phyloP scores from a whole-genome alignment of 352 stramenopile genomes.

The Pythium volutum region DNA sequence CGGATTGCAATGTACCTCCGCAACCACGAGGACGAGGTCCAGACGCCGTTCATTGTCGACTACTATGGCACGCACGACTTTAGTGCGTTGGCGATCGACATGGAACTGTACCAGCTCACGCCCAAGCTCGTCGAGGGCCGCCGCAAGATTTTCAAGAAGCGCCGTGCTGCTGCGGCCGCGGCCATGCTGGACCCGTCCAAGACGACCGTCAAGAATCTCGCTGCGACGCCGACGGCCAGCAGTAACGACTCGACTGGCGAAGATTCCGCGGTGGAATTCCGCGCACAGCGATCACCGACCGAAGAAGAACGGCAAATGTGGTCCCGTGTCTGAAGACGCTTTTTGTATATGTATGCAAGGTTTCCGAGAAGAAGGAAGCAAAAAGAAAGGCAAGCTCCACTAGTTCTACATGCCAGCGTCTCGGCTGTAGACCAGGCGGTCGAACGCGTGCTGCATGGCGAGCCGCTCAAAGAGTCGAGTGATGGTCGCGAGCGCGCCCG shows the following conservation, averaged over 20 bases:
- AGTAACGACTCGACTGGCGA: constrained; percentile 37
- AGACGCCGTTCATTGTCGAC: constrained; percentile 44
- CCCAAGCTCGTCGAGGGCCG: constrained; percentile 50
- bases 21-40: constrained; percentile 35
- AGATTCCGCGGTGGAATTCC: constrained; percentile 41
- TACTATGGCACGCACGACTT: constrained; percentile 51
- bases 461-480: constrained; percentile 15
- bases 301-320: constrained; percentile 30
- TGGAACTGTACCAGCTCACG: constrained; percentile 62
- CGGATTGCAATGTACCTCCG: constrained; percentile 51
- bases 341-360: constrained; percentile 9
- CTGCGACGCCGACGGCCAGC: constrained; percentile 16
- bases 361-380: no score
- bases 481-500: constrained; percentile 33
- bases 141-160: constrained; percentile 53
- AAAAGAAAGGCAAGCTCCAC: no score
- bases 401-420: no score
- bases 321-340: background rate
- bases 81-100: constrained; percentile 44
- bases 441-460: constrained; percentile 21
- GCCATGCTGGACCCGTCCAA: no score
- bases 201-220: constrained; percentile 14
- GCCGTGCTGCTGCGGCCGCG: constrained; percentile 18
- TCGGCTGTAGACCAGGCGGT: constrained; percentile 12
- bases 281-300: constrained; percentile 36